These are phyloP conservation scores for Liriodendron chinense DNA, from an alignment of 164 flowering plant species.

Conservation along the genomic window DNA sequence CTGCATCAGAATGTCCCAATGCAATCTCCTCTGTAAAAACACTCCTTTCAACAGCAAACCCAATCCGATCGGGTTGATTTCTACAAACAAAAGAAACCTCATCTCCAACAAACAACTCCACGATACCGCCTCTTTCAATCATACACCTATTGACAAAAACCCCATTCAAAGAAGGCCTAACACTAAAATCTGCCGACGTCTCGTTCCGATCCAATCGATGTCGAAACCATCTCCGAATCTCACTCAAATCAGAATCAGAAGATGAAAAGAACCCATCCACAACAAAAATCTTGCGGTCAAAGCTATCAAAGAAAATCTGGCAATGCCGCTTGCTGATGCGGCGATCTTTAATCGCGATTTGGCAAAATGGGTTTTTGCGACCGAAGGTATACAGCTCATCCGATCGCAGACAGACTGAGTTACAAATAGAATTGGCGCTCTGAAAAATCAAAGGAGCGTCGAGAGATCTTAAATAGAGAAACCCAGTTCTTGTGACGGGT, in stretches of 20 bases:
- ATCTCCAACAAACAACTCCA: slow-evolving; percentile 56
- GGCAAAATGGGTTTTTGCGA: slow-evolving; percentile 30
- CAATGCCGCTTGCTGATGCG: slow-evolving; percentile 72
- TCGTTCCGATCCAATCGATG: background rate
- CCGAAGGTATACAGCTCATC: slow-evolving; percentile 56
- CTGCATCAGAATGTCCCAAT: background rate
- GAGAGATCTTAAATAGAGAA: slow-evolving; percentile 25
- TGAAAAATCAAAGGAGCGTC: slow-evolving; percentile 35
- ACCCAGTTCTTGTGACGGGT: slow-evolving; percentile 17
- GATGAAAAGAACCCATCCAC: slow-evolving; percentile 36
- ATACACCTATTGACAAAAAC: slow-evolving; percentile 63
- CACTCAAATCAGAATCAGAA: slow-evolving; percentile 20
- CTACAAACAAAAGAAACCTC: slow-evolving; percentile 55
- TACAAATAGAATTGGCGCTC: slow-evolving; percentile 20
- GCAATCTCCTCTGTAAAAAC: slow-evolving; percentile 40
- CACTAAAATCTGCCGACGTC: background rate
- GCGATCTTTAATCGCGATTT: slow-evolving; percentile 38
- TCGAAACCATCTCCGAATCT: slow-evolving; percentile 25
- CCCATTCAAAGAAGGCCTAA: slow-evolving; percentile 60
- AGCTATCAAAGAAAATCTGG: slow-evolving; percentile 49
- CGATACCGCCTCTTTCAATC: slow-evolving; percentile 28
- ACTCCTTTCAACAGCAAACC: slow-evolving; percentile 54
- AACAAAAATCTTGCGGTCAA: slow-evolving; percentile 37
- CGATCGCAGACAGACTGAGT: slow-evolving; percentile 41
- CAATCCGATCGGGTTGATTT: slow-evolving; percentile 25